These are phyloP conservation scores for Salix udensis DNA, from an alignment of 345 rosid genomes.

Conservation along the genomic window DNA sequence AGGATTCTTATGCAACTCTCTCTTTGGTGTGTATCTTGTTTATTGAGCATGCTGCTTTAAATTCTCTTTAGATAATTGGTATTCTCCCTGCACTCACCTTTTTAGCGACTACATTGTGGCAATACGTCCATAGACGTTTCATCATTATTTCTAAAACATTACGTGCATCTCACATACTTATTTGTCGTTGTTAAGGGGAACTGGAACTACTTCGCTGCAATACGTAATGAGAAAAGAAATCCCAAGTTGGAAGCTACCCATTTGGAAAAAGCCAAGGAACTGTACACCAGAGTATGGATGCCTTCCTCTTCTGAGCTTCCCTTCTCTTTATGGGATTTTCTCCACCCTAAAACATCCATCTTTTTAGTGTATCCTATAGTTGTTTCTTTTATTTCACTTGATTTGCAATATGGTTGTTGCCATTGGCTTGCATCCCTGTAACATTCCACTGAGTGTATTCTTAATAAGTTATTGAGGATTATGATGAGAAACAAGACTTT, in stretches of 20 bases:
- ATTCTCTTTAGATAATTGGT: slow-evolving; percentile 3
- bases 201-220: slow-evolving; percentile 97
- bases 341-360: background rate
- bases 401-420: too few relatives aligned
- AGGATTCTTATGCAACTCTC: slow-evolving; percentile 88
- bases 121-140: background rate
- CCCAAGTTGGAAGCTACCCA: slow-evolving; percentile 98
- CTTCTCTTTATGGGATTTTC: slow-evolving; percentile 3
- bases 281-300: slow-evolving; percentile 69
- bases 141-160: background rate
- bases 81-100: background rate
- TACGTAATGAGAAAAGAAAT: slow-evolving; percentile 96
- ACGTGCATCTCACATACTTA: slow-evolving; percentile 14
- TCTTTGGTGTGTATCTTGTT: slow-evolving; percentile 59
- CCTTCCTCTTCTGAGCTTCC: slow-evolving; percentile 11
- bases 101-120: background rate
- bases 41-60: background rate
- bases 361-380: background rate
- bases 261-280: slow-evolving; percentile 97
- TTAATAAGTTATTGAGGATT: too few relatives aligned
- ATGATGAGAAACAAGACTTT: too few relatives aligned
- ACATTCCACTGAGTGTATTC: too few relatives aligned
- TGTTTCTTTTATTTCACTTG: too few relatives aligned
- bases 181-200: slow-evolving; percentile 59
- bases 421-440: too few relatives aligned